Base-by-base conservation (phyloP, 192 early-diverging fungal species). In the Coemansia sp. region DNA sequence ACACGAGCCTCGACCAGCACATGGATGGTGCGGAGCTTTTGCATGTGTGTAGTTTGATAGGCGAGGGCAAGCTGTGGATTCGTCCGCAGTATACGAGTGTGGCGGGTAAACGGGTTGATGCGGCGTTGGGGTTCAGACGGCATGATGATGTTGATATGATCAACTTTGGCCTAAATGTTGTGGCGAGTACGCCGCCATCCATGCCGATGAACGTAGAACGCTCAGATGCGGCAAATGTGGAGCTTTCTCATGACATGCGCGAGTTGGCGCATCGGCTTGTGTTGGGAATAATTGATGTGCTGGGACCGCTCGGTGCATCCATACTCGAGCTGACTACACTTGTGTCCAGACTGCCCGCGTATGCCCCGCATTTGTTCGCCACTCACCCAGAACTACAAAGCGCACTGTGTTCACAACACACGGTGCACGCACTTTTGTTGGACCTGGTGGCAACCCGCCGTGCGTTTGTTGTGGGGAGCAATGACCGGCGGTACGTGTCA, bases 401-500 rank as follows among this genome's bases (percentile, higher is more conserved):
- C 6, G 55, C 29, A 12, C 55, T 56, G 29, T 21, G 8, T 5
- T 56, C 29, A 1, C 22, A 55, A 22, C 55, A 15, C 7, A 17
- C 4, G n/a, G 55, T 58, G 53, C 54, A 58, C 24, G 21, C 9
- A 1, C 45, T 62, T 37, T 19, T 38, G 6, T 17, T 19, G 5
- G 57, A 43, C 21, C 39, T 72, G 7, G 27, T 22, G 17, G 47
- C 61, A 6, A 55, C 65, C 39, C 47, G 14, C 1, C 61, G 48
- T 6, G 37, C 70, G 37, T 58, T 21, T 50, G 53, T 32, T 8
- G 76, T 69, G 2, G 76, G 76, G 54, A 73, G 70, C 65, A 50
- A 37, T 50, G 76, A 79, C 45, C 5, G 63, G 17, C 67, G 76
- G 14, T 79, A 70, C 27, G 76, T 79, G 15, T 73, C 76, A 17